Conservation (phyloP, 257 asterid genomes). For the Penstemon barbatus region DNA sequence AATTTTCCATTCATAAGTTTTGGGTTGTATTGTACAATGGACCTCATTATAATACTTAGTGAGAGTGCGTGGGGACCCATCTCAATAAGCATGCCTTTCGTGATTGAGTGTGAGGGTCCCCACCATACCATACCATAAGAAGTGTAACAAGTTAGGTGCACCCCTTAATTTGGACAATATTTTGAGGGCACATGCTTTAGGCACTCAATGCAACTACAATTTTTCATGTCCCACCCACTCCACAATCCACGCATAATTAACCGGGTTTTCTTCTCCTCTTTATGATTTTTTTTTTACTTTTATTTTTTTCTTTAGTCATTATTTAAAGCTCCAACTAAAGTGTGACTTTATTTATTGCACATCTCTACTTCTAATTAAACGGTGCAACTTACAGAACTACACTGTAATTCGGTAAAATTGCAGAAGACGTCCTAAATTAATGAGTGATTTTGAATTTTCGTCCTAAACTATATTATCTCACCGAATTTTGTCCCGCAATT, state of each 20-base stretch:
- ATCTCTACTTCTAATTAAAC: slow-evolving; percentile 8
- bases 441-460: too few relatives aligned
- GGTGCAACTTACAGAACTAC: slow-evolving; percentile 1
- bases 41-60: background rate
- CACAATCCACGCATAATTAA: slow-evolving; percentile 62
- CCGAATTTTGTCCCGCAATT: too few relatives aligned
- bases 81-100: slow-evolving; percentile 6
- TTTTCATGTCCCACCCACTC: slow-evolving; percentile 49
- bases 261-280: slow-evolving; percentile 13
- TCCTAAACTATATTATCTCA: too few relatives aligned
- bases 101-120: slow-evolving; percentile 21
- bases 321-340: background rate
- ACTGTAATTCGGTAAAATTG: too few relatives aligned
- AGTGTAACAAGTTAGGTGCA: slow-evolving; percentile 25
- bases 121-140: slow-evolving; percentile 11
- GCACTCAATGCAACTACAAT: slow-evolving; percentile 35
- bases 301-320: background rate
- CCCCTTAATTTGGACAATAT: slow-evolving; percentile 25
- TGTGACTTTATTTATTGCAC: slow-evolving; percentile 34
- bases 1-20: background rate
- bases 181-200: slow-evolving; percentile 49
- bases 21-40: background rate
- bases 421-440: too few relatives aligned
- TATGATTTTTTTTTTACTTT: background rate
- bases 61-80: background rate